phyloP scores from a whole-genome alignment of 352 stramenopile genomes.

The Globisporangium viniferum region DNA sequence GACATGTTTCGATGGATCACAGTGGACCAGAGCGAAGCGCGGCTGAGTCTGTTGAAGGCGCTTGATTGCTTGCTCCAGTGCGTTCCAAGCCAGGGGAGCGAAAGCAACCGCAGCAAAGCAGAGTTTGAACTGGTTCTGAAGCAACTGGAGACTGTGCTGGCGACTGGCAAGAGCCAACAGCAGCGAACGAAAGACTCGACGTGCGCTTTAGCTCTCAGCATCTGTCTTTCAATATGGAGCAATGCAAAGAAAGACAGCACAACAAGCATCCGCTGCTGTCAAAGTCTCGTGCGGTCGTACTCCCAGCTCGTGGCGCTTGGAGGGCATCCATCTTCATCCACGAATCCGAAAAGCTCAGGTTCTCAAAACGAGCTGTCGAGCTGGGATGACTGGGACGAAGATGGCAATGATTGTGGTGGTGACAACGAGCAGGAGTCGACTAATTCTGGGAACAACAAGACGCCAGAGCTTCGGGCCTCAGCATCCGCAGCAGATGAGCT shows the following conservation, averaged over 20 bases:
- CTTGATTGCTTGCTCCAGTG: slow-evolving; percentile 28
- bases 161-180: not conserved
- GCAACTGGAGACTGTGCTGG: slow-evolving; percentile 5
- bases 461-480: not conserved
- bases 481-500: not conserved
- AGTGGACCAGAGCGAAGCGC: slow-evolving; percentile 34
- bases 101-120: not conserved
- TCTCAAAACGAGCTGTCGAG: not conserved
- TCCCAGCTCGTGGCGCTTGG: not conserved
- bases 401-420: not conserved
- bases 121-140: slow-evolving; percentile 6
- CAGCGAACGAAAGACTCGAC: not conserved
- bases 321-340: not conserved
- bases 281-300: not conserved
- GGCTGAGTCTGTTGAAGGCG: slow-evolving; percentile 28
- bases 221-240: not conserved
- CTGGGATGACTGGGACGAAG: slow-evolving; percentile 48
- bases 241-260: not conserved
- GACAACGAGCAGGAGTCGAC: not conserved
- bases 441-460: not conserved
- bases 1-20: slow-evolving; percentile 78
- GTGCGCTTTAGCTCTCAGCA: not conserved
- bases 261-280: not conserved
- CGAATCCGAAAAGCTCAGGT: not conserved
- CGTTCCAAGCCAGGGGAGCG: not conserved